phyloP scores from a whole-genome alignment of 306 rosid species.

The Calophaca sinica region DNA sequence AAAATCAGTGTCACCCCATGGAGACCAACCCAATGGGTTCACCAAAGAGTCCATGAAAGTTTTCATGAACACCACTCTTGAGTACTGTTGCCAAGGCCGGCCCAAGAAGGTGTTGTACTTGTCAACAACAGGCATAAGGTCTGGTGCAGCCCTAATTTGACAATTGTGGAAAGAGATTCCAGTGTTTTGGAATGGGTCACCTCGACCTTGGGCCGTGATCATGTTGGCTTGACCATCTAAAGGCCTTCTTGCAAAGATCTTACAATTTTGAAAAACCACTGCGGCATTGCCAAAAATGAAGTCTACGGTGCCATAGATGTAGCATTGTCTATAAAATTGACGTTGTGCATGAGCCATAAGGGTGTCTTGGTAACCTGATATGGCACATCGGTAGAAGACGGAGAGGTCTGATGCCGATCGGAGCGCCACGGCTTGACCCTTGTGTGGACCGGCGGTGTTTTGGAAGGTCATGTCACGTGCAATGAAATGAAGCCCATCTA shows the following conservation, averaged over 20 bases:
- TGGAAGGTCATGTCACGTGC: slow-evolving; percentile 71
- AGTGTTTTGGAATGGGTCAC: slow-evolving; percentile 73
- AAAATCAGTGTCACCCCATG: slow-evolving; percentile 57
- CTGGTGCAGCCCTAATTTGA: slow-evolving; percentile 63
- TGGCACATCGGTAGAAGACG: slow-evolving; percentile 68
- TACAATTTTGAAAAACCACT: slow-evolving; percentile 72
- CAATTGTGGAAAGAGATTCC: slow-evolving; percentile 76
- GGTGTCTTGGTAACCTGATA: slow-evolving; percentile 91
- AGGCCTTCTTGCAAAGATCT: slow-evolving; percentile 67
- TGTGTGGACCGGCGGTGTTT: slow-evolving; percentile 72
- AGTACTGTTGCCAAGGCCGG: slow-evolving; percentile 82
- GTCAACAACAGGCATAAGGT: slow-evolving; percentile 58
- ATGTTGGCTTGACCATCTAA: slow-evolving; percentile 80
- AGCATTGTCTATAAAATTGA: slow-evolving; percentile 77
- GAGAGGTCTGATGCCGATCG: slow-evolving; percentile 88
- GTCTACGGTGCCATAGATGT: slow-evolving; percentile 83
- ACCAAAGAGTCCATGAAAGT: slow-evolving; percentile 64
- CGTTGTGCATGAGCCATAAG: slow-evolving; percentile 88
- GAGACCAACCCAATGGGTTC: slow-evolving; percentile 78
- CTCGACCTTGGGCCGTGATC: slow-evolving; percentile 89
- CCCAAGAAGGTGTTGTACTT: slow-evolving; percentile 68
- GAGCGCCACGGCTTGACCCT: slow-evolving; percentile 88
- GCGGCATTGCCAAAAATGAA: slow-evolving; percentile 92
- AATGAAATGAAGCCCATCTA: slow-evolving; percentile 75
- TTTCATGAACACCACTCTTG: slow-evolving; percentile 66